A percentile compares a stretch with the other conserved stretches of the same genome.
Evolutionary conservation across 106 monocot species (phyloP).

Genomic region (Dioscorea alata): DNA sequence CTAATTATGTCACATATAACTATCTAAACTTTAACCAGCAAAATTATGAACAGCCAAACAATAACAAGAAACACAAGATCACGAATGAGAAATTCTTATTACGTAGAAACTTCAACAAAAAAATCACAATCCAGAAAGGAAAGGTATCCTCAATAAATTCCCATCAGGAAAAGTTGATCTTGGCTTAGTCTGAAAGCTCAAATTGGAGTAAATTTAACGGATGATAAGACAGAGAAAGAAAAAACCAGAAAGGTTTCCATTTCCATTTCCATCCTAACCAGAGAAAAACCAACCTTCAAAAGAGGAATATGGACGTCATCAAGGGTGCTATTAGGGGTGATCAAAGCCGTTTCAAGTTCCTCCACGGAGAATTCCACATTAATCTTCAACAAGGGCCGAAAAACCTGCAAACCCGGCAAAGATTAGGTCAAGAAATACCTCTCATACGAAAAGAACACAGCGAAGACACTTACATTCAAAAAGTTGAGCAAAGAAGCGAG

Average conservation of each 20-base stretch:
- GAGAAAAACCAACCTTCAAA: conserved; percentile 58
- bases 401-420: conserved; percentile 35
- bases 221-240: too few species aligned
- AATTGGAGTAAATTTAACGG: too few species aligned
- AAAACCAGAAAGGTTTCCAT: not conserved
- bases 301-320: conserved; percentile 84
- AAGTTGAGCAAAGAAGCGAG: conserved; percentile 62
- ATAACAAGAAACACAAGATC: too few species aligned
- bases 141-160: too few species aligned
- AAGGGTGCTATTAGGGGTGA: conserved; percentile 70
- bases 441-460: not conserved
- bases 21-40: too few species aligned
- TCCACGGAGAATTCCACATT: conserved; percentile 77
- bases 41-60: too few species aligned
- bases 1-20: too few species aligned
- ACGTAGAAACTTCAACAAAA: too few species aligned
- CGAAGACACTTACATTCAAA: conserved; percentile 38
- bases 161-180: too few species aligned
- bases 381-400: conserved; percentile 79
- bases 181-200: too few species aligned
- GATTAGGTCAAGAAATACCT: not conserved
- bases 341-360: conserved; percentile 88
- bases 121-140: too few species aligned
- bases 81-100: too few species aligned
- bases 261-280: not conserved